Evolutionary conservation across 1,139 yeast genomes (phyloP), one percentile per base, ranked within the genome.

Genomic region (Candida buenavistaensis): DNA sequence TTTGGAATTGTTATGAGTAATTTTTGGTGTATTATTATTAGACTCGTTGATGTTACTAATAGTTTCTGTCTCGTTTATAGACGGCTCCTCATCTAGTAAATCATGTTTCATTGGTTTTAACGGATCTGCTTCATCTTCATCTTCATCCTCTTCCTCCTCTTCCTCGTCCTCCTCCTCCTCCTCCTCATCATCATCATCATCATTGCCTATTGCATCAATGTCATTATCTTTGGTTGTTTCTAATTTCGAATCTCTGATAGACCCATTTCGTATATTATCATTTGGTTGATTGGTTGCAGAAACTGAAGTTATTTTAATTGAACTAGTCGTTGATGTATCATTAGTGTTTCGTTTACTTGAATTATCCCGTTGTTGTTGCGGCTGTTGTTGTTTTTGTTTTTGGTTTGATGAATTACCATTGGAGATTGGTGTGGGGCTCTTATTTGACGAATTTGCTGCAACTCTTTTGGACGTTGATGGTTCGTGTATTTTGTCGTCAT

Each of bases 1-100:
- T 14, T 30, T 26, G 16, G 17, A 21, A 9, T 20, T 26, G 20
- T 8, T 28, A 29, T 25, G 35, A 15, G 14, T 21, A 12, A 28
- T 27, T 26, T 33, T 37, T 4, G 50, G 43, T 6, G 44, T 39
- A 26, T 40, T 29, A 30, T 43, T 39, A n/a, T 26, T 19, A 4
- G 47, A 34, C n/a, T 62, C 59, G 38, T 64, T 62, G 17, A 71
- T 67, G 47, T 68, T 66, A 14, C 72, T 63, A 24, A 68, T 64
- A 17, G 75, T 69, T 39, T 67, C 75, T 8, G 72, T 64, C 43
- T 69, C 75, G 42, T 68, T 63, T 26, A 63, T 54, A 6, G 71
- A 64, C 38, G 65, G 60, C 32, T 68, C 75, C 26, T 66, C 73
- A 34, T 66, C 73, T 29, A 60, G 42, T 35, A 59, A 46, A 21